A percentile compares a stretch with the other conserved stretches of the same genome.
Evolutionary conservation across 2,329 filamentous ascomycete species (phyloP).

Genomic region (Cercospora brassicicola): DNA sequence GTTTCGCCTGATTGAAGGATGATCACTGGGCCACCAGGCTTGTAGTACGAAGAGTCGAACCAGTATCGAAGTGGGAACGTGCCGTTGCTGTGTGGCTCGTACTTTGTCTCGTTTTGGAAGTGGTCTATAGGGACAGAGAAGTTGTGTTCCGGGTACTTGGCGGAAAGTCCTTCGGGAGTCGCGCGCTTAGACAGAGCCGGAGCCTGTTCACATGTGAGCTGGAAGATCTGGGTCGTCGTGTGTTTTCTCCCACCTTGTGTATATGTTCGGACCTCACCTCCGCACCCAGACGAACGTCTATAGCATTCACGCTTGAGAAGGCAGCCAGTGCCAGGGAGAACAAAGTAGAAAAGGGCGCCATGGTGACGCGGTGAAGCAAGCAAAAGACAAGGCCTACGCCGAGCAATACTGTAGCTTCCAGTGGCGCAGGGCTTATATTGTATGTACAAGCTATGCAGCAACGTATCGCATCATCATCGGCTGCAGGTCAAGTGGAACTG

Average conservation of each 20-base stretch:
- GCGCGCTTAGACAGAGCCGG: conserved; percentile 22
- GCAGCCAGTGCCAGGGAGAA: conserved; percentile 11
- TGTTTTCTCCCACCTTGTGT: too few relatives aligned
- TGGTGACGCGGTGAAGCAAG: not conserved
- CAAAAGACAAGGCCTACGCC: not conserved
- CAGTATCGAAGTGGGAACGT: conserved; percentile 75
- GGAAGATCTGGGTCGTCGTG: too few relatives aligned
- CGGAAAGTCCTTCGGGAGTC: conserved; percentile 38
- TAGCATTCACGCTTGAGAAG: conserved; percentile 10
- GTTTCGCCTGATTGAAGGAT: conserved; percentile 74
- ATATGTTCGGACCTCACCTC: conserved; percentile 1
- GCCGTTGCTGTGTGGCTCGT: conserved; percentile 71
- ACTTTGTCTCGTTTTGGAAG: conserved; percentile 75
- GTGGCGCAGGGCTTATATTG: not conserved
- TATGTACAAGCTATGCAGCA: not conserved
- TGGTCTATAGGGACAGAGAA: conserved; percentile 69
- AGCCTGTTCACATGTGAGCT: conserved; percentile 8
- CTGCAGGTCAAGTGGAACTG: conserved; percentile 1
- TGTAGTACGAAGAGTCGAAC: conserved; percentile 76
- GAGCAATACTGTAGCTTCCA: not conserved
- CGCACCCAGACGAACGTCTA: conserved; percentile 8
- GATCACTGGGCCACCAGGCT: conserved; percentile 76
- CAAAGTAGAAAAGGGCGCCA: conserved; percentile 2
- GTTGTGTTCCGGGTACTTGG: conserved; percentile 51
- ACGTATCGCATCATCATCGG: not conserved